These are phyloP conservation scores for Arachnopeziza araneosa DNA, from an alignment of 2,329 filamentous ascomycete genomes.

Conservation along the genomic window DNA sequence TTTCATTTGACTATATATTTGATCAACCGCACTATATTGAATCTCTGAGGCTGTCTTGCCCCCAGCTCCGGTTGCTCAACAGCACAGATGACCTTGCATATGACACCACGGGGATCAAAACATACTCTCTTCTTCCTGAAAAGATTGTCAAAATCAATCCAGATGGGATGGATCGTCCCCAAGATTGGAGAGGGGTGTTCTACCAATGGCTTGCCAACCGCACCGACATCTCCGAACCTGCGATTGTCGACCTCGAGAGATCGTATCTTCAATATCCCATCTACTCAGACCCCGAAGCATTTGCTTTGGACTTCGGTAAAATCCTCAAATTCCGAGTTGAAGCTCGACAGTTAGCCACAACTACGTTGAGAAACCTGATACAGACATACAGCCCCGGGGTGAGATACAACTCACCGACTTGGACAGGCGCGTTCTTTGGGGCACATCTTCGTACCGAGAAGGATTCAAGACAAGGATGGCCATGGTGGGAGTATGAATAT, in stretches of 20 bases:
- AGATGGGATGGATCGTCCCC: slow-evolving; percentile 18
- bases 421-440: slow-evolving; percentile 12
- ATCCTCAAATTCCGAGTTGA: slow-evolving; percentile 23
- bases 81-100: slow-evolving; percentile 4
- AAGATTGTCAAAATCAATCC: slow-evolving; percentile 8
- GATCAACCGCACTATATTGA: slow-evolving; percentile 23
- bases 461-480: slow-evolving; percentile 20
- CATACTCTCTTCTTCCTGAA: slow-evolving; percentile 13
- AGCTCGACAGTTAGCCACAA: slow-evolving; percentile 20
- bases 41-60: slow-evolving; percentile 25
- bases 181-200: slow-evolving; percentile 21
- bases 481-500: slow-evolving; percentile 13
- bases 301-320: slow-evolving; percentile 19
- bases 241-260: slow-evolving; percentile 19
- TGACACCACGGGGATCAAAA: not conserved
- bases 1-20: slow-evolving; percentile 23
- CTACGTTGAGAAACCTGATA: slow-evolving; percentile 10
- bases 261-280: slow-evolving; percentile 23
- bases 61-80: slow-evolving; percentile 17
- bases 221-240: not conserved
- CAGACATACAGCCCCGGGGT: slow-evolving; percentile 6
- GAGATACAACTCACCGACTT: slow-evolving; percentile 6
- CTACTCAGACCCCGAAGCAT: slow-evolving; percentile 18
- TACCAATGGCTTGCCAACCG: slow-evolving; percentile 19
- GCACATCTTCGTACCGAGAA: slow-evolving; percentile 24